Evolutionary conservation across 805 yeast species (phyloP).

Genomic region (Candida namnaoensis): DNA sequence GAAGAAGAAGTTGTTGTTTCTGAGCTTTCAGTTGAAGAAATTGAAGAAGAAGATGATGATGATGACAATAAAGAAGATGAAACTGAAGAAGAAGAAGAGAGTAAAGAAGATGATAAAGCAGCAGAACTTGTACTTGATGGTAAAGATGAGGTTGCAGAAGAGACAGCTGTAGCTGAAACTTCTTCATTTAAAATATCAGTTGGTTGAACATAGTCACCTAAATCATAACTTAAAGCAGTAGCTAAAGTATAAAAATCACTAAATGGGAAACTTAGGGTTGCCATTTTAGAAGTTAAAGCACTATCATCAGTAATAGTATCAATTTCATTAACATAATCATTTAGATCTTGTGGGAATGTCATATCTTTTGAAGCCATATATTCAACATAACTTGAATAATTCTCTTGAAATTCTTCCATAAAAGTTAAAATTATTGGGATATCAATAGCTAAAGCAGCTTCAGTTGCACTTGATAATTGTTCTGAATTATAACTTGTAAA

Average conservation of each 20-base stretch:
- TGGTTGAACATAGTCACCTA: no score
- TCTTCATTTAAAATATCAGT: not conserved
- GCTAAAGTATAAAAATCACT: constrained; percentile 25
- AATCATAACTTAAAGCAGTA: constrained; percentile 11
- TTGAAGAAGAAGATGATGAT: constrained; percentile 7
- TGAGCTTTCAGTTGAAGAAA: not conserved
- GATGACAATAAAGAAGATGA: constrained; percentile 6
- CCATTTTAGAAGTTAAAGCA: constrained; percentile 17
- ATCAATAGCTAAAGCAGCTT: constrained; percentile 12
- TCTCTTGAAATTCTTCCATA: constrained; percentile 9
- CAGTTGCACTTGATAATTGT: constrained; percentile 10
- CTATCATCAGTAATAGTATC: constrained; percentile 17
- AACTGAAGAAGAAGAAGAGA: not conserved
- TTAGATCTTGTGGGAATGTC: constrained; percentile 24
- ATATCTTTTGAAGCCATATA: constrained; percentile 16
- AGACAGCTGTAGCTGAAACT: constrained; percentile 12
- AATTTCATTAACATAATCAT: constrained; percentile 23
- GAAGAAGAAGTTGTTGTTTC: not conserved
- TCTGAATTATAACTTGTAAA: not conserved
- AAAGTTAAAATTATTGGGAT: constrained; percentile 12
- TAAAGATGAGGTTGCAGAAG: not conserved
- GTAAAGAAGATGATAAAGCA: constrained; percentile 9
- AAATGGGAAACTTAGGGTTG: constrained; percentile 24
- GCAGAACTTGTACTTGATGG: constrained; percentile 5
- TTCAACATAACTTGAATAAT: constrained; percentile 8